phyloP scores from a whole-genome alignment of 306 rosid genomes.

The Geum urbanum region DNA sequence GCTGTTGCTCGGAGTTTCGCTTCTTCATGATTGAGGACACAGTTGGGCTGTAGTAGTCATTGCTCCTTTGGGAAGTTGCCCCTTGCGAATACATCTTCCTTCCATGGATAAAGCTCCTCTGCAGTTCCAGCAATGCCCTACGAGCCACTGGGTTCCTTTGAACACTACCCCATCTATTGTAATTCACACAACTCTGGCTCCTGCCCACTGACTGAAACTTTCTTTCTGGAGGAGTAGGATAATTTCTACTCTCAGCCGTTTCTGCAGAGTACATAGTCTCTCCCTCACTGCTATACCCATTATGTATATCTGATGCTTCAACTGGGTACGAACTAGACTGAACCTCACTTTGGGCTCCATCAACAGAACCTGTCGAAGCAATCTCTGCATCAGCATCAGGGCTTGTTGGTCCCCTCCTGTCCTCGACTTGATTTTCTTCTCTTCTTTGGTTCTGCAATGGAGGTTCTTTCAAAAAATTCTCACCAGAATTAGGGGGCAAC shows the following conservation, averaged over 20 bases:
- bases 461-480: constrained; percentile 35
- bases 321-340: constrained; percentile 72
- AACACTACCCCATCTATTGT: constrained; percentile 67
- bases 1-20: constrained; percentile 66
- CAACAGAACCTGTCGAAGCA: constrained; percentile 76
- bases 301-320: constrained; percentile 49
- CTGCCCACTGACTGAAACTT: constrained; percentile 82
- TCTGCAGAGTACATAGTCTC: constrained; percentile 99
- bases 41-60: constrained; percentile 89
- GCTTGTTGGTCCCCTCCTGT: constrained; percentile 24
- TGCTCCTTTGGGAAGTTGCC: constrained; percentile 83
- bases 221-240: constrained; percentile 64
- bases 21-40: constrained; percentile 90
- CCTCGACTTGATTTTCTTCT: constrained; percentile 36
- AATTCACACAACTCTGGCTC: constrained; percentile 91
- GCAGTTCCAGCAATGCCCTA: constrained; percentile 57
- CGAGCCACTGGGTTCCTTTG: constrained; percentile 64
- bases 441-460: constrained; percentile 37
- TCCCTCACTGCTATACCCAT: constrained; percentile 79
- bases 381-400: constrained; percentile 46
- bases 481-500: constrained; percentile 39
- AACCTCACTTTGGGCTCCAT: constrained; percentile 67
- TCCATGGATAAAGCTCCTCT: constrained; percentile 72
- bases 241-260: constrained; percentile 91
- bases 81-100: constrained; percentile 87